phyloP scores from a whole-genome alignment of 371 early-diverging fungal species.

The Chytridium lagenaria region DNA sequence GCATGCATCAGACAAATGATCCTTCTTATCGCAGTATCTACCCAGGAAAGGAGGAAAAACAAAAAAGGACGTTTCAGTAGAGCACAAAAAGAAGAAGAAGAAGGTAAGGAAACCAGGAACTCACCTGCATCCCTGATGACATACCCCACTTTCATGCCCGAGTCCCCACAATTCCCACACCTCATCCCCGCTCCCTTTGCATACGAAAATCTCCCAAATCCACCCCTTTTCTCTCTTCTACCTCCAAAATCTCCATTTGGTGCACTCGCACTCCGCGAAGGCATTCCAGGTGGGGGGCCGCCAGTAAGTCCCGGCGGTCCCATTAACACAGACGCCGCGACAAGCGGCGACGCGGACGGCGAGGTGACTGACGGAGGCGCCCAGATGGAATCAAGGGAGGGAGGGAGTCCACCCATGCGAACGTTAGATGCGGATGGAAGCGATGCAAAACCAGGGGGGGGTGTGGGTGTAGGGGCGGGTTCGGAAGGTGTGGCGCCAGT shows the following conservation, averaged over 20 bases:
- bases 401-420: neutral
- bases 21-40: constrained; percentile 16
- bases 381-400: constrained; percentile 14
- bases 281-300: neutral
- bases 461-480: neutral
- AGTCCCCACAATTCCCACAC: constrained; percentile 12
- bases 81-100: neutral
- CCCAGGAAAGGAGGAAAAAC: neutral
- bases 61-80: too few relatives aligned
- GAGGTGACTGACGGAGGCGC: neutral
- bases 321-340: neutral
- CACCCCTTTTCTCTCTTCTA: neutral
- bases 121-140: neutral
- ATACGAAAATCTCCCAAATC: neutral
- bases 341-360: neutral
- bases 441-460: neutral
- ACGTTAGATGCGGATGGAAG: neutral
- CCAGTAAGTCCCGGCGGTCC: neutral
- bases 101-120: neutral
- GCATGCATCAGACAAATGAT: constrained; percentile 9
- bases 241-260: neutral
- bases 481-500: neutral
- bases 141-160: constrained; percentile 3
- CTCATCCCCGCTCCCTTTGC: neutral
- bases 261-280: neutral